phyloP scores from a whole-genome alignment of 2,329 filamentous ascomycete species.

The Aschersonia sp. region DNA sequence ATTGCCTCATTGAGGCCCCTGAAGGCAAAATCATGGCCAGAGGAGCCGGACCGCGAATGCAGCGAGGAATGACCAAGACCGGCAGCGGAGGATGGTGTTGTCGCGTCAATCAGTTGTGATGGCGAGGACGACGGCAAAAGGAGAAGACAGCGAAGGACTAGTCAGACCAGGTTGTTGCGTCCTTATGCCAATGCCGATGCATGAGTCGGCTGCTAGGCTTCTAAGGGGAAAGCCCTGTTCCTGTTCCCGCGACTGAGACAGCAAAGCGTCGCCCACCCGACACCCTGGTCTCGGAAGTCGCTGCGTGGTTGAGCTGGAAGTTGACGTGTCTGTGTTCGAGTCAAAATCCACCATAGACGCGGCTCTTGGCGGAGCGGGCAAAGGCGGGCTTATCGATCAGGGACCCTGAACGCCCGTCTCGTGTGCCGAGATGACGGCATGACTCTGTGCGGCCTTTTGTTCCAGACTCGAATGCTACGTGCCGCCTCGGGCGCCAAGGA shows the following conservation, averaged over 20 bases:
- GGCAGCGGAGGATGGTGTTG: not conserved
- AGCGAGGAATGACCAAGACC: conserved; percentile 4
- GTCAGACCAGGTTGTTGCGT: conserved; percentile 7
- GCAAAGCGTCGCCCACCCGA: conserved; percentile 4
- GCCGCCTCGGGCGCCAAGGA: too few species aligned
- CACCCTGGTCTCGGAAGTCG: conserved; percentile 10
- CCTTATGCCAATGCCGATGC: conserved; percentile 10
- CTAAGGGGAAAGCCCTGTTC: conserved; percentile 16
- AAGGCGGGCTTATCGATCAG: not conserved
- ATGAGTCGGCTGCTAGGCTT: conserved; percentile 11
- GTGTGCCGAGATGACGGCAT: not conserved
- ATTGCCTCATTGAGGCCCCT: conserved; percentile 13
- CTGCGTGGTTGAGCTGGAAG: not conserved
- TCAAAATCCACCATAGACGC: not conserved
- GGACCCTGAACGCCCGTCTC: not conserved
- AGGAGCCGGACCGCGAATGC: conserved; percentile 3
- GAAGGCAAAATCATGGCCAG: conserved; percentile 8
- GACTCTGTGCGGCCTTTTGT: too few species aligned
- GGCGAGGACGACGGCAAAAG: conserved; percentile 11
- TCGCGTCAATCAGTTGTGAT: not conserved
- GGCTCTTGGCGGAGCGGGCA: not conserved
- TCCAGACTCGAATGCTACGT: too few species aligned
- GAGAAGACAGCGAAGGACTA: conserved; percentile 2
- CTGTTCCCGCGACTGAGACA: conserved; percentile 8
- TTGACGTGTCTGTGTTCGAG: conserved; percentile 5